phyloP scores from a whole-genome alignment of 495 filamentous ascomycete genomes.

The Sporormia fimetaria region DNA sequence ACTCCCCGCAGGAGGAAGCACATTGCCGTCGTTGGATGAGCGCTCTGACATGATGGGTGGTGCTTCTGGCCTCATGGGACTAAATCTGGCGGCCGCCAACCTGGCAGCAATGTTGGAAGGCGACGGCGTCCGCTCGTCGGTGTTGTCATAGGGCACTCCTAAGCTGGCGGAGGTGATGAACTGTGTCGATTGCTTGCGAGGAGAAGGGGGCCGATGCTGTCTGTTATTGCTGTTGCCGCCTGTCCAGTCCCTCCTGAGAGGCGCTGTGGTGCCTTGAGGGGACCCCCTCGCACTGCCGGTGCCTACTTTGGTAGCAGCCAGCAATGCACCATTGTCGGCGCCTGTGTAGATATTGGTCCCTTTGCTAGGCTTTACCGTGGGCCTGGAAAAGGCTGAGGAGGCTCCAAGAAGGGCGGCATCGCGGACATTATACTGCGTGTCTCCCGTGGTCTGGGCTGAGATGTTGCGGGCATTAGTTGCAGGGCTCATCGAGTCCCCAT shows the following conservation, averaged over 20 bases:
- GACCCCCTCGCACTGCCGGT: constrained; percentile 4
- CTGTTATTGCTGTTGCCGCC: constrained; percentile 11
- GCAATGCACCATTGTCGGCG: constrained; percentile 20
- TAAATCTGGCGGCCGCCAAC: constrained; percentile 23
- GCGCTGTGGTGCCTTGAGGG: constrained; percentile 3
- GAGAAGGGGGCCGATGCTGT: constrained; percentile 12
- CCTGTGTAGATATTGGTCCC: constrained; percentile 20
- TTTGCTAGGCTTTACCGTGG: constrained; percentile 21
- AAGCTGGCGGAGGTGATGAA: constrained; percentile 20
- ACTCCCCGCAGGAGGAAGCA: constrained; percentile 20
- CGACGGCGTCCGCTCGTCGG: constrained; percentile 13
- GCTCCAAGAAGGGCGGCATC: constrained; percentile 27
- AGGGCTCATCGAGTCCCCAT: constrained; percentile 23
- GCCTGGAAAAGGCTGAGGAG: constrained; percentile 25
- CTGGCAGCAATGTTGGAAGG: constrained; percentile 28
- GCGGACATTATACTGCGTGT: constrained; percentile 26
- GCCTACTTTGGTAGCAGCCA: constrained; percentile 23
- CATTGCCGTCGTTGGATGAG: constrained; percentile 12
- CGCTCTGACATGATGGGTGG: constrained; percentile 1
- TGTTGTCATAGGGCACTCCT: constrained; percentile 17
- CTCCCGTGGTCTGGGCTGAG: constrained; percentile 12
- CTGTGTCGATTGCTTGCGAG: constrained; percentile 8
- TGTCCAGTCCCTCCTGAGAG: constrained; percentile 15
- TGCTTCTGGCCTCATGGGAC: constrained; percentile 11
- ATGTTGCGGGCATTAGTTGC: constrained; percentile 12